Conservation (phyloP, 306 rosid species). For the Pyrus pyrifolia region DNA sequence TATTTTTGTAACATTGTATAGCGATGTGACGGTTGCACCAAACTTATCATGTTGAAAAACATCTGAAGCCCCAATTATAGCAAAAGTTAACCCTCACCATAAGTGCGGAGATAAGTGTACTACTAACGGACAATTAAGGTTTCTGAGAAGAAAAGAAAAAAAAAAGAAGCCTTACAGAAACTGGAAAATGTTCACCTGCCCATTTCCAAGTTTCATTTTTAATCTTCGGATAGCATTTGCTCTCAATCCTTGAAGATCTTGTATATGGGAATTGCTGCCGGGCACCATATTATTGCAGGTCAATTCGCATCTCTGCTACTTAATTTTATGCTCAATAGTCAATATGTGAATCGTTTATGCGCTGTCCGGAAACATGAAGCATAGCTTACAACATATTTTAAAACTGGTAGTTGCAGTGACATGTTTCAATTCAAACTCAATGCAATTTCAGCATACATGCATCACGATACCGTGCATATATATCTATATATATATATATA, state of each 20-base stretch:
- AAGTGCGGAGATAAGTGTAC: not conserved
- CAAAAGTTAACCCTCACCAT: not conserved
- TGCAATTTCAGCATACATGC: not conserved
- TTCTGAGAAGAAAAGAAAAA: not conserved
- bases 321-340: conserved; percentile 1
- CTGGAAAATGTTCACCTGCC: not conserved
- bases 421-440: conserved; percentile 4
- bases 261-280: conserved; percentile 12
- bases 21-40: not conserved
- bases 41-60: too few species aligned
- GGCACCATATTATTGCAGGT: conserved; percentile 1
- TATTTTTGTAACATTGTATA: too few species aligned
- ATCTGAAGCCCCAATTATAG: not conserved
- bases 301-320: not conserved
- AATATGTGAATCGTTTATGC: conserved; percentile 13
- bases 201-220: not conserved
- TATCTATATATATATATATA: not conserved
- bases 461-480: not conserved
- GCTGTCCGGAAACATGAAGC: conserved; percentile 48
- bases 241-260: not conserved
- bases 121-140: not conserved
- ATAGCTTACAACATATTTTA: not conserved
- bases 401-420: conserved; percentile 24
- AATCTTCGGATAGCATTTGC: not conserved
- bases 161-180: not conserved